Evolutionary conservation across 2,329 filamentous ascomycete genomes (phyloP).

Genomic region (Coniochaeta sp.): DNA sequence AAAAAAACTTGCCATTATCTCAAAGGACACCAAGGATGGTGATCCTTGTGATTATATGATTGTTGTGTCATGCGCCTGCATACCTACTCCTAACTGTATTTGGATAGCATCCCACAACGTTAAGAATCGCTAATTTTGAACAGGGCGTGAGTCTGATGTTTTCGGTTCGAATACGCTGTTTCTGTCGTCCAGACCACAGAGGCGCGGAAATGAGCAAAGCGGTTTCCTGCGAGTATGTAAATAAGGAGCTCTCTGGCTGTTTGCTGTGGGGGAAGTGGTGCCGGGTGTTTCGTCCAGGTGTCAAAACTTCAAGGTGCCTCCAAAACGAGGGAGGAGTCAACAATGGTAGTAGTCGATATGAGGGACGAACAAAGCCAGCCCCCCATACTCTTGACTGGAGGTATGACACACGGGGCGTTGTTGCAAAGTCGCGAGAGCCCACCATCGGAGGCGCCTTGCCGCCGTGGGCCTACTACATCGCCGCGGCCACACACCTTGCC

Average conservation of each 20-base stretch:
- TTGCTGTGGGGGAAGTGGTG: neutral
- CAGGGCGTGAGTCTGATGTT: neutral
- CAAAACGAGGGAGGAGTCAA: too few species aligned
- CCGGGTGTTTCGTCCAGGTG: neutral
- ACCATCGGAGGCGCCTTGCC: too few species aligned
- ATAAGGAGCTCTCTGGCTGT: neutral
- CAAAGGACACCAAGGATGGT: neutral
- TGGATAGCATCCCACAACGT: neutral
- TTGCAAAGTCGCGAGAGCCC: too few species aligned
- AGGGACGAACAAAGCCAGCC: too few species aligned
- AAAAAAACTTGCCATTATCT: neutral
- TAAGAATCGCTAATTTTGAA: neutral
- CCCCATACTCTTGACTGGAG: too few species aligned
- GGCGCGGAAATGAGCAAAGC: neutral
- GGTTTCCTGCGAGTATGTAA: too few species aligned
- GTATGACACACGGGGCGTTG: too few species aligned
- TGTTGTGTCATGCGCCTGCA: neutral
- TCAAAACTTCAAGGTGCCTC: neutral
- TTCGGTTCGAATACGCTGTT: neutral
- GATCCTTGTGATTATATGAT: too few species aligned
- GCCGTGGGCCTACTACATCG: too few species aligned
- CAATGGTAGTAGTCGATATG: too few species aligned
- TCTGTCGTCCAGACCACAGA: neutral
- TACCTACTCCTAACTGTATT: neutral
- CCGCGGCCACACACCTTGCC: too few species aligned